phyloP scores from a whole-genome alignment of 345 rosid genomes.

The Salix caprea region DNA sequence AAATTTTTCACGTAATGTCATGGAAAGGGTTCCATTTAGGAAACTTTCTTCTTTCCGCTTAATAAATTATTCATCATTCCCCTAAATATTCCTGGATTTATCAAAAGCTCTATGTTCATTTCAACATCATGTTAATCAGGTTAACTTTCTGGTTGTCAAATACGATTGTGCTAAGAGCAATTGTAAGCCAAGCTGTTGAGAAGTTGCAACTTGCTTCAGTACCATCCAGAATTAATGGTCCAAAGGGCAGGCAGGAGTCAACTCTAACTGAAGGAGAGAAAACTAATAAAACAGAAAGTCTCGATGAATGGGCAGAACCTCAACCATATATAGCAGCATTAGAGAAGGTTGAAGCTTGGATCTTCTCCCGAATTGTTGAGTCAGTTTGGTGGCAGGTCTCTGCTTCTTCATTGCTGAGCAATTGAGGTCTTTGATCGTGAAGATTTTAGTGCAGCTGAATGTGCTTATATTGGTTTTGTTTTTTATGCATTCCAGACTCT shows the following conservation, averaged over 20 bases:
- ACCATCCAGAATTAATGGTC: not conserved
- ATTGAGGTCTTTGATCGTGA: not conserved
- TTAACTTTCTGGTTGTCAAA: constrained; percentile 93
- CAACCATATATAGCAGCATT: constrained; percentile 50
- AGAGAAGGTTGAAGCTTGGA: constrained; percentile 87
- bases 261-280: constrained; percentile 13
- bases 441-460: not conserved
- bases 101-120: not conserved
- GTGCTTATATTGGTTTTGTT: constrained; percentile 4
- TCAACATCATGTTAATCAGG: constrained; percentile 34
- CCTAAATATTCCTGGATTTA: constrained; percentile 6
- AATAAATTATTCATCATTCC: not conserved
- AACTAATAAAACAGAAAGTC: constrained; percentile 4
- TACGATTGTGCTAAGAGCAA: constrained; percentile 69
- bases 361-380: constrained; percentile 73
- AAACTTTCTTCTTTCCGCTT: not conserved
- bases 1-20: not conserved
- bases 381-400: constrained; percentile 98
- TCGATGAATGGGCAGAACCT: constrained; percentile 69
- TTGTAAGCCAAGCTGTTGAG: constrained; percentile 41
- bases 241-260: constrained; percentile 5
- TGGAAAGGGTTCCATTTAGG: not conserved
- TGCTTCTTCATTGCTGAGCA: constrained; percentile 4
- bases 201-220: constrained; percentile 23
- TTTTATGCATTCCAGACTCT: constrained; percentile 48